phyloP scores from a whole-genome alignment of 2,329 filamentous ascomycete species.

The Exophiala oligosperma region DNA sequence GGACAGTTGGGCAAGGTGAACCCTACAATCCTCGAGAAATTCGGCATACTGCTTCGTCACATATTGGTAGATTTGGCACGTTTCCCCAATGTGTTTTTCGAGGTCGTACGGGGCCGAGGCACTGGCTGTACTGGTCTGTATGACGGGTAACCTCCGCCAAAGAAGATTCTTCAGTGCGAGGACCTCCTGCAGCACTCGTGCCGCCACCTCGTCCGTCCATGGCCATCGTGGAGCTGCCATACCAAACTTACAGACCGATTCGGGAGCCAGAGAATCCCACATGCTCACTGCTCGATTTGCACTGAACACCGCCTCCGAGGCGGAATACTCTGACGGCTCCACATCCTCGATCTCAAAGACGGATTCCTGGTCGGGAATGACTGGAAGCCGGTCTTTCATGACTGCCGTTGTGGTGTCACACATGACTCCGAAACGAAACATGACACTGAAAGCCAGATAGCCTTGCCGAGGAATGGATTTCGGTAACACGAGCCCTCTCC shows the following conservation, averaged over 20 bases:
- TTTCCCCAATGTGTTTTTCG: conserved; percentile 7
- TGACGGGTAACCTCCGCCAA: conserved; percentile 1
- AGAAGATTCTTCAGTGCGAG: conserved; percentile 6
- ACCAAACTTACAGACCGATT: conserved; percentile 4
- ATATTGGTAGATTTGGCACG: conserved; percentile 4
- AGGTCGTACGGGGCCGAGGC: conserved; percentile 4
- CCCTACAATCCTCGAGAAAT: conserved; percentile 10
- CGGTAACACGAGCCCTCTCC: neutral
- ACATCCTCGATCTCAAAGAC: conserved; percentile 10
- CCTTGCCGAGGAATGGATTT: conserved; percentile 6
- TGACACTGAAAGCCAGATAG: conserved; percentile 8
- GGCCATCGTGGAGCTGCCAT: conserved; percentile 4
- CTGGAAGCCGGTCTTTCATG: conserved; percentile 8
- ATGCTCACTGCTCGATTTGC: conserved; percentile 7
- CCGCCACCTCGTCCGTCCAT: conserved; percentile 5
- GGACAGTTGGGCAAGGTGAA: conserved; percentile 7
- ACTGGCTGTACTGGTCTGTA: conserved; percentile 7
- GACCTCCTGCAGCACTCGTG: conserved; percentile 5
- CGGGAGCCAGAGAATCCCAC: conserved; percentile 5
- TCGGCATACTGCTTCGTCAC: conserved; percentile 9
- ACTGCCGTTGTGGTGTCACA: conserved; percentile 8
- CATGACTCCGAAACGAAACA: conserved; percentile 12
- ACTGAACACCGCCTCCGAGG: conserved; percentile 4
- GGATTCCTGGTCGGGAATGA: conserved; percentile 10
- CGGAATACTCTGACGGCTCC: conserved; percentile 2